Evolutionary conservation across 306 rosid species (phyloP).

Genomic region (Cyamopsis tetragonoloba): DNA sequence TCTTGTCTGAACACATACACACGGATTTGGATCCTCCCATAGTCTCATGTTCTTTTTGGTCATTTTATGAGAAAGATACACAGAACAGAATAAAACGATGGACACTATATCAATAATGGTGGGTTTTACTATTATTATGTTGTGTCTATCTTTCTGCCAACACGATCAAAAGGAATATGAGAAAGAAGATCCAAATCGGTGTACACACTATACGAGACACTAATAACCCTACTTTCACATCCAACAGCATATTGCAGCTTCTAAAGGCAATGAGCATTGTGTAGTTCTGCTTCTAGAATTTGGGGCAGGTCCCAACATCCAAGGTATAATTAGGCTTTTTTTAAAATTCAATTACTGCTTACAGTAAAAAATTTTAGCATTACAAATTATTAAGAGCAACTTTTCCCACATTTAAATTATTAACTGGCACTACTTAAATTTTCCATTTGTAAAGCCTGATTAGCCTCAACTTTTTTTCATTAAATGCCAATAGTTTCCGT

Average conservation of each 20-base stretch:
- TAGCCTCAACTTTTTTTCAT: background rate
- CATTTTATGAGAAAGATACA: too few species aligned
- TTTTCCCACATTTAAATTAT: background rate
- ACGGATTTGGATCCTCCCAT: too few species aligned
- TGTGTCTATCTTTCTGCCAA: too few species aligned
- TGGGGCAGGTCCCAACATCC: constrained; percentile 55
- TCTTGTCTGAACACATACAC: background rate
- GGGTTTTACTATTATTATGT: too few species aligned
- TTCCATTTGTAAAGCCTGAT: background rate
- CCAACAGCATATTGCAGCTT: constrained; percentile 64
- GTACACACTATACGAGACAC: background rate
- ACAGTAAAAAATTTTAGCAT: background rate
- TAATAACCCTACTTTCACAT: constrained; percentile 10
- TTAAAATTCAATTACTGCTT: background rate
- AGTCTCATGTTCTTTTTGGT: too few species aligned
- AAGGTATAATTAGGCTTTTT: constrained; percentile 34
- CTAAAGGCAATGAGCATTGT: constrained; percentile 48
- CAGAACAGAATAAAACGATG: too few species aligned
- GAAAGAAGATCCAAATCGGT: too few species aligned
- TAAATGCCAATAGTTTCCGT: background rate
- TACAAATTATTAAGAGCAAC: background rate
- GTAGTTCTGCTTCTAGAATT: constrained; percentile 46
- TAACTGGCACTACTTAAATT: background rate
- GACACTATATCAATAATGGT: too few species aligned
- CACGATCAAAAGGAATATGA: too few species aligned